phyloP scores from a whole-genome alignment of 495 filamentous ascomycete genomes.

The Thozetella sp. region DNA sequence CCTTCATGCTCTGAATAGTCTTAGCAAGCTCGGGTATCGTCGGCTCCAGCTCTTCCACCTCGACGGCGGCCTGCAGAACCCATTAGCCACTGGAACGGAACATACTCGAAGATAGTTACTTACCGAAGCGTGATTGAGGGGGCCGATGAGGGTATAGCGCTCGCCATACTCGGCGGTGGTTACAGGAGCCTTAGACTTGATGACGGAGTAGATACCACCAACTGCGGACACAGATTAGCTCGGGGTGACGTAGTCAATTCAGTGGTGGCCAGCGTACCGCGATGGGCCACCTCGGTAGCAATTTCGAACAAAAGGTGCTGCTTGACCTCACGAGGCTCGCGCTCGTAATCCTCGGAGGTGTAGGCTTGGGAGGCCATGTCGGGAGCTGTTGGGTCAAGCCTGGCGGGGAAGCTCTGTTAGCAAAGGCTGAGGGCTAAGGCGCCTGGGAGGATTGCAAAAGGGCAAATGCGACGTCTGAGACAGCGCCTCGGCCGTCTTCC shows the following conservation, averaged over 20 bases:
- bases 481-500: too few species aligned
- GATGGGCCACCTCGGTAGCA: conserved; percentile 95
- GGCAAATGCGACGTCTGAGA: too few species aligned
- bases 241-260: neutral
- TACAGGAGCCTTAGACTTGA: conserved; percentile 98
- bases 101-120: conserved; percentile 23
- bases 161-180: conserved; percentile 99
- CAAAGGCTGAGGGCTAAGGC: too few species aligned
- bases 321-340: conserved; percentile 46
- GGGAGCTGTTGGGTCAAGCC: neutral
- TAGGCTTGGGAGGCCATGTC: conserved; percentile 24
- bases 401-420: neutral
- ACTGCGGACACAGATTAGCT: conserved; percentile 52
- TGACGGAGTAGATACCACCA: conserved; percentile 97
- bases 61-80: conserved; percentile 74
- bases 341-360: conserved; percentile 27
- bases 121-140: conserved; percentile 87
- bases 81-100: conserved; percentile 11
- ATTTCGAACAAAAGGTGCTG: conserved; percentile 80
- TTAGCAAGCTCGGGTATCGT: conserved; percentile 76
- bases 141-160: conserved; percentile 92
- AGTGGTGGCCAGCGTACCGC: conserved; percentile 56
- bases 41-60: conserved; percentile 90
- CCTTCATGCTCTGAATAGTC: conserved; percentile 87
- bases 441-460: too few species aligned